Percentiles rank a stretch among this genome's conserved stretches.
phyloP scores from a whole-genome alignment of 768 basidiomycete species.

The Pisolithus marmoratus region DNA sequence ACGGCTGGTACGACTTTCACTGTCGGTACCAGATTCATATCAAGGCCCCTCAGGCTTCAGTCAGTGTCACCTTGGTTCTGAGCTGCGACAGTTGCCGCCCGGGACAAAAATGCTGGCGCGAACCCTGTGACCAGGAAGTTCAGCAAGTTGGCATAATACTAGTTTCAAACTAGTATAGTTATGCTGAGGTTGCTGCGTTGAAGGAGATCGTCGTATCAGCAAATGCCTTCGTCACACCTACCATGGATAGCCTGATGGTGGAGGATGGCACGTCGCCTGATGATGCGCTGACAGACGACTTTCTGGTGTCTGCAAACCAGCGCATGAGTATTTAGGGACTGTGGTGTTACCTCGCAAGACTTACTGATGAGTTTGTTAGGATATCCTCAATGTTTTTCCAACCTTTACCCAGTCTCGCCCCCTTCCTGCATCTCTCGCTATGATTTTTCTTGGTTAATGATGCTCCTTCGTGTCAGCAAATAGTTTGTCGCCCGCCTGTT shows the following conservation, averaged over 20 bases:
- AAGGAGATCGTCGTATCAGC: neutral
- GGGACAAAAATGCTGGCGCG: neutral
- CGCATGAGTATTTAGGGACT: neutral
- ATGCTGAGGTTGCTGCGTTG: too few relatives aligned
- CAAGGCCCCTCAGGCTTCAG: neutral
- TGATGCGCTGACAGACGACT: neutral
- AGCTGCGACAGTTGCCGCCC: neutral
- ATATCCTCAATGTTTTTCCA: neutral
- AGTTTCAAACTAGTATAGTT: too few relatives aligned
- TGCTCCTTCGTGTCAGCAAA: too few relatives aligned
- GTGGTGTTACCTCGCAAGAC: neutral
- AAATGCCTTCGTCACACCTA: neutral
- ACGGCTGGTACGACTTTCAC: neutral
- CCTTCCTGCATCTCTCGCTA: too few relatives aligned
- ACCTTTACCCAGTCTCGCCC: too few relatives aligned
- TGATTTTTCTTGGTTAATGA: too few relatives aligned
- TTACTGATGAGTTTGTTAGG: neutral
- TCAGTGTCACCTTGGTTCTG: neutral
- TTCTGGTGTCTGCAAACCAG: neutral
- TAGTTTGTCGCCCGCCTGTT: too few relatives aligned
- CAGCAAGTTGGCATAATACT: too few relatives aligned
- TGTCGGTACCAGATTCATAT: neutral
- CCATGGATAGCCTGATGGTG: too few relatives aligned
- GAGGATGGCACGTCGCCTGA: neutral
- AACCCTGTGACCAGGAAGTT: neutral